A percentile compares a stretch with the other conserved stretches of the same genome.
phyloP scores from a whole-genome alignment of 2,329 filamentous ascomycete genomes.

The Pezicula neosporulosa region DNA sequence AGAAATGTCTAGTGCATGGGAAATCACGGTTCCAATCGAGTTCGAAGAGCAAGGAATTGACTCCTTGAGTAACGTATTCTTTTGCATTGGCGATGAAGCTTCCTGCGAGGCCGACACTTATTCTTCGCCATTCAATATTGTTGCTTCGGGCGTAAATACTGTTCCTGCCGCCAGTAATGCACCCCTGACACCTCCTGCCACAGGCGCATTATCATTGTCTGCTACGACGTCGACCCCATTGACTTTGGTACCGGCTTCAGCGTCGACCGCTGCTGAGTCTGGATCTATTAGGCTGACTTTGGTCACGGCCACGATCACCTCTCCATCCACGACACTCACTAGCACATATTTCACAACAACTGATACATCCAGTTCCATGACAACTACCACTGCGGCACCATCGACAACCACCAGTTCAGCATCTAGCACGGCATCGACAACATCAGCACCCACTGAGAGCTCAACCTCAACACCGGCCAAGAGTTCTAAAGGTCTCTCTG shows the following conservation, averaged over 20 bases:
- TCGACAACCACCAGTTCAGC: neutral
- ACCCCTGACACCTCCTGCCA: neutral
- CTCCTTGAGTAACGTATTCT: neutral
- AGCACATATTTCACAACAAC: neutral
- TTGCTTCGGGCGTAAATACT: neutral
- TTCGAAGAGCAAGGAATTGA: neutral
- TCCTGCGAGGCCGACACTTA: neutral
- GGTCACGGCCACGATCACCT: no score
- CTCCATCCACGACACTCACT: neutral
- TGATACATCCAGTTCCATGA: neutral
- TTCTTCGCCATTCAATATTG: neutral
- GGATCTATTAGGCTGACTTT: no score
- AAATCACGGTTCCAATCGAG: no score
- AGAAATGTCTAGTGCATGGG: no score
- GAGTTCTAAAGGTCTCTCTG: constrained; percentile 10
- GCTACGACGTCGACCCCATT: no score
- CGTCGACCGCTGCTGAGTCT: no score
- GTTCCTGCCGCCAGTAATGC: neutral
- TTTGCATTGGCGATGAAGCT: neutral
- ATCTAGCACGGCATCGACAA: neutral
- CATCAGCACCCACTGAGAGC: neutral
- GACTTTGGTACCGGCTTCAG: no score
- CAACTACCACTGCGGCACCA: neutral
- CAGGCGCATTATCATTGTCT: neutral
- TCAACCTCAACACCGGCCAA: neutral